Base-by-base conservation (phyloP, 139 green algal species). In the Chlorella vulgaris region DNA sequence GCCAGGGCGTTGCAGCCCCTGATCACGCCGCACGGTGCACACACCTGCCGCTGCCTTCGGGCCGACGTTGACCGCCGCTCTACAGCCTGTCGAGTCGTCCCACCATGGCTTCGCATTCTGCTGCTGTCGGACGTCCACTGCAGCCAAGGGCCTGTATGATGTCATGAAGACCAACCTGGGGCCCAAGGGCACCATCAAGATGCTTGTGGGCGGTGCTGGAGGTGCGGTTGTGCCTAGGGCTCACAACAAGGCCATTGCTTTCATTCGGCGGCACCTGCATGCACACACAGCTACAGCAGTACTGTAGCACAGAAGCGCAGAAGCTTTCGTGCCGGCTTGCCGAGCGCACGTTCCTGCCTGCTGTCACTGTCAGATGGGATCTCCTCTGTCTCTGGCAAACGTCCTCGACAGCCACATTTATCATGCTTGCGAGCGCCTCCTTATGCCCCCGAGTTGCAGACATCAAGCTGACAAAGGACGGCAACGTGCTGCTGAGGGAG, bases 171-270 rank as follows among this genome's bases (percentile, higher is more conserved):
- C 92, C 38, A 99, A 99, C 84, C 90, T 99, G 15, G 85, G 97
- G 0, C 97, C 97, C 19, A 97, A 96, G 69, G 97, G 97, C 29
- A 99, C 97, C n/a, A 98, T 99, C 83, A 99, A 99, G 88, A 99
- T 99, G 97, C 89, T 98, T 28, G 95, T 98, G 4, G 92, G 91
- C 29, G 95, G 95, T 61, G 92, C 95, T 31, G 95, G 95, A 89
- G 94, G 92, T 95, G 74, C 76, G 83, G n/a, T n/a, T n/a, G n/a
- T n/a, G n/a, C n/a, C n/a, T n/a, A n/a, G n/a, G n/a, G n/a, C n/a
- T n/a, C n/a, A n/a, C 66, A 4, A 29, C 29, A 10, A 2, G 2
- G 3, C 2, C 36, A n/a, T n/a, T n/a, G n/a, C n/a, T n/a, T n/a
- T 29, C 29, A 21, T 5, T 7, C 3, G 36, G 36, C 36, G 33